phyloP scores from a whole-genome alignment of 768 basidiomycete genomes.

The Ramaria sp. region DNA sequence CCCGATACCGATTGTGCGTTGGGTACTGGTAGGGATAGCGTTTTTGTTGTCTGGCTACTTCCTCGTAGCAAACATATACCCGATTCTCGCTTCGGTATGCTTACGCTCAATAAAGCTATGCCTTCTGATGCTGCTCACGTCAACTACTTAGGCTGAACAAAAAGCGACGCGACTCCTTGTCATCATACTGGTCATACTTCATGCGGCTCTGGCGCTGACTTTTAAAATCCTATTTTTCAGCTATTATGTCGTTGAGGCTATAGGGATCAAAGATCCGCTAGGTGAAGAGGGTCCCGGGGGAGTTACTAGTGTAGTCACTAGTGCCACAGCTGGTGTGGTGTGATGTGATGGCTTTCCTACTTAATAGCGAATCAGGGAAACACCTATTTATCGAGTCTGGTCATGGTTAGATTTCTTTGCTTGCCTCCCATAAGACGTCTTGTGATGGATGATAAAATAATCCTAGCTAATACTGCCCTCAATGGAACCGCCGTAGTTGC shows the following conservation, averaged over 20 bases:
- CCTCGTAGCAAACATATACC: slow-evolving; percentile 77
- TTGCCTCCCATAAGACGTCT: too few species aligned
- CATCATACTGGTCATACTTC: slow-evolving; percentile 60
- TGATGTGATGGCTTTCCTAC: neutral
- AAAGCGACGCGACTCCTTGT: slow-evolving; percentile 80
- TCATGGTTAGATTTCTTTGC: too few species aligned
- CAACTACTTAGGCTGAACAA: slow-evolving; percentile 61
- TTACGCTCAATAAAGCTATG: neutral
- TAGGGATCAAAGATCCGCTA: slow-evolving; percentile 25
- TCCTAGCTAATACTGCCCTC: too few species aligned
- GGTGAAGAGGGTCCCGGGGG: neutral
- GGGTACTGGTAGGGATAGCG: slow-evolving; percentile 64
- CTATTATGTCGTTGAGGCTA: slow-evolving; percentile 35
- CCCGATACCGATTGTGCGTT: slow-evolving; percentile 72
- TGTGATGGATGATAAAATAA: too few species aligned
- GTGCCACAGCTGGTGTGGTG: neutral
- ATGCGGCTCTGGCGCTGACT: slow-evolving; percentile 69
- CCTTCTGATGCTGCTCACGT: neutral
- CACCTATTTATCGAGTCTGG: too few species aligned
- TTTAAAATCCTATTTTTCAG: slow-evolving; percentile 76
- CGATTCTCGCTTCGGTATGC: slow-evolving; percentile 74
- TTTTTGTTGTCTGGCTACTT: slow-evolving; percentile 82
- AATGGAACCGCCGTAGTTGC: too few species aligned
- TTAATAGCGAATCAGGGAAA: neutral
- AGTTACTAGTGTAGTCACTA: neutral